A percentile compares a stretch with the other conserved stretches of the same genome.
phyloP scores from a whole-genome alignment of 768 basidiomycete genomes.

The Lyophyllum decastes region DNA sequence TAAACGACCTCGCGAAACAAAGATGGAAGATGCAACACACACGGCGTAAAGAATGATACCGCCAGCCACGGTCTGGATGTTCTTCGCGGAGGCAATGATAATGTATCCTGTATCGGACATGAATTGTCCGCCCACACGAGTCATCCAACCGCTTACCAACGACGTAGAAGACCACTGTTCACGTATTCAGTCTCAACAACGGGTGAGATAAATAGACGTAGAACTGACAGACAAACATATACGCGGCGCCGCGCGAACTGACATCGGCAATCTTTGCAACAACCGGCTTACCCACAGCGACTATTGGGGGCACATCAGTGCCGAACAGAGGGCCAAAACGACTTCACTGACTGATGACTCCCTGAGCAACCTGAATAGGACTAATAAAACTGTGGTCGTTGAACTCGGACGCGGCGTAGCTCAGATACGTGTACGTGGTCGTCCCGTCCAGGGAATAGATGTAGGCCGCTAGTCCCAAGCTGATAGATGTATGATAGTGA shows the following conservation, averaged over 20 bases:
- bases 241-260: conserved; percentile 65
- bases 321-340: background rate
- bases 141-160: conserved; percentile 39
- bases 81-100: conserved; percentile 52
- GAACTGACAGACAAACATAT: conserved; percentile 53
- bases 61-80: conserved; percentile 45
- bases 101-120: conserved; percentile 39
- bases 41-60: conserved; percentile 61
- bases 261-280: conserved; percentile 78
- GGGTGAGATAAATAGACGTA: background rate
- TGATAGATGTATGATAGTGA: conserved; percentile 35
- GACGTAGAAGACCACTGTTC: conserved; percentile 57
- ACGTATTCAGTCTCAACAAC: background rate
- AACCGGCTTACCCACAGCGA: conserved; percentile 60
- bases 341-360: conserved; percentile 48
- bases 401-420: conserved; percentile 56
- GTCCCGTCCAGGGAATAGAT: conserved; percentile 75
- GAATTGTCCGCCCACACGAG: background rate
- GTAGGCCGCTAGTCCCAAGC: conserved; percentile 69
- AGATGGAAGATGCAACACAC: conserved; percentile 30
- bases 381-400: conserved; percentile 54
- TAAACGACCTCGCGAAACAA: conserved; percentile 17
- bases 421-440: conserved; percentile 68
- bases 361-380: conserved; percentile 55
- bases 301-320: conserved; percentile 15